Evolutionary conservation across 148 eudicot genomes (phyloP), one percentile per base, ranked within the genome.

Genomic region (Tetragonia tetragonoides): DNA sequence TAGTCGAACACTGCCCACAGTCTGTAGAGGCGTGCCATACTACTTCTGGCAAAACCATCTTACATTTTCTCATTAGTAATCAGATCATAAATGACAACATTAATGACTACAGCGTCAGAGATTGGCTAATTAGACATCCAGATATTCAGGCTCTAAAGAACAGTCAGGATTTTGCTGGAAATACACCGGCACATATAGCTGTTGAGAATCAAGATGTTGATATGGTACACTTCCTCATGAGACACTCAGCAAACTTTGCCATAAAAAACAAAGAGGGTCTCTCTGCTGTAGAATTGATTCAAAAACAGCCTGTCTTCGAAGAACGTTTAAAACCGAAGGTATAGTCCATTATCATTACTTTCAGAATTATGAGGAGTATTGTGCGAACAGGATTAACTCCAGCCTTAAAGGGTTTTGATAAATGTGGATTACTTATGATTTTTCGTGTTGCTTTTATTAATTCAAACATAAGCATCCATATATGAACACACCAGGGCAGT

Each of bases 161-260:
- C 9, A 18, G 1, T 3, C 69, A 66, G 46, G 40, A 66, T 66
- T 37, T 17, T 6, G 69, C 18, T 12, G 69, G 69, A 66, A 66
- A 38, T 38, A 66, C 69, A 39, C 69, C 69, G 2, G 41, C 44
- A 18, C 69, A 66, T 66, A 38, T 66, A 66, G 69, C 69, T 39
- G 40, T 66, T 18, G 15, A 12, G 69, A 38, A 66, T 66, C 42
- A 38, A 3, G 8, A 66, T 39, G 46, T 3, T 66, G 4, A 8
- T 3, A 34, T 37, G 42, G 6, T 65, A 37, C 17, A 34, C 4
- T 8, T 66, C n/a, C 17, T 66, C 16, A 3, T 66, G n/a, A 18
- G 17, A 66, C 15, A 6, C 7, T 38, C 69, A 37, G 69, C 20
- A 15, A 66, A 66, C 34, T 28, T 38, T 66, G 20, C 69, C 20